A percentile compares a stretch with the other conserved stretches of the same genome.
phyloP scores from a whole-genome alignment of 2,329 filamentous ascomycete genomes.

The Aspergillus luchuensis region DNA sequence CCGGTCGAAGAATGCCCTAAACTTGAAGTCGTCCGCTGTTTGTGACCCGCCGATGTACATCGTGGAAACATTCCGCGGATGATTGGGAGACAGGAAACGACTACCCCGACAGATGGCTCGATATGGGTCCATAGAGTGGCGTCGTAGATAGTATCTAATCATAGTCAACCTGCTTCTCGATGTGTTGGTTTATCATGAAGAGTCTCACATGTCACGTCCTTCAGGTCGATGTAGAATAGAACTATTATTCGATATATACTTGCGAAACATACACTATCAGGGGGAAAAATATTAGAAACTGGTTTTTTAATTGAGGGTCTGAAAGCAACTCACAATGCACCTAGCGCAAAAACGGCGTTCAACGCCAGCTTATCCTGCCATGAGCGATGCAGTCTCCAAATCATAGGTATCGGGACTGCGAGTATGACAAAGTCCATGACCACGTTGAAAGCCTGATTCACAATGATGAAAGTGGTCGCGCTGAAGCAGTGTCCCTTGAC shows the following conservation, averaged over 20 bases:
- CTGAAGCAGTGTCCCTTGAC: slow-evolving; percentile 27
- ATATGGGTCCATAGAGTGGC: neutral
- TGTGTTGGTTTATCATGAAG: neutral
- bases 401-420: slow-evolving; percentile 29
- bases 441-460: slow-evolving; percentile 34
- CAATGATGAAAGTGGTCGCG: slow-evolving; percentile 27
- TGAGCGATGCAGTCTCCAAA: slow-evolving; percentile 30
- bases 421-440: slow-evolving; percentile 33
- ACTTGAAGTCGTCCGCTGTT: neutral
- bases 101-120: neutral
- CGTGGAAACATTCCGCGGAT: neutral
- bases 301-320: neutral
- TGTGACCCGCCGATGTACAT: neutral
- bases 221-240: neutral
- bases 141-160: neutral
- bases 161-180: neutral
- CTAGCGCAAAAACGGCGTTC: slow-evolving; percentile 23
- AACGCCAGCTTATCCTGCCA: slow-evolving; percentile 34
- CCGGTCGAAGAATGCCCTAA: neutral
- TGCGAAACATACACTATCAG: neutral
- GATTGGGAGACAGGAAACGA: neutral
- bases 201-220: neutral
- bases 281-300: neutral
- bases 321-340: neutral
- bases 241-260: neutral